phyloP scores from a whole-genome alignment of 768 basidiomycete species.

The Psilocybe subaeruginosa region DNA sequence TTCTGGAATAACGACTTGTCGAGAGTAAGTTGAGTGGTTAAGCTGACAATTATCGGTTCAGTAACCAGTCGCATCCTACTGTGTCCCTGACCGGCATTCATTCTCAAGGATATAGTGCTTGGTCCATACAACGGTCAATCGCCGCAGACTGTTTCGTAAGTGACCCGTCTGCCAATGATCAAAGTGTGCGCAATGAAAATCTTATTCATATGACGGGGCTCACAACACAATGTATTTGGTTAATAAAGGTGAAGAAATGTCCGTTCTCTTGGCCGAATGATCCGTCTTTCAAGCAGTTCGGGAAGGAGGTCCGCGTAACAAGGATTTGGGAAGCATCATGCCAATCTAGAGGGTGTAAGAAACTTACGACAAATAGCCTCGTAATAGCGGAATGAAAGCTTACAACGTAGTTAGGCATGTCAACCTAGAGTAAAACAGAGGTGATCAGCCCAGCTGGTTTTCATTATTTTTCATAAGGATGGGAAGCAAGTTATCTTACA shows the following conservation, averaged over 20 bases:
- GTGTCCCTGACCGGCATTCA: not conserved
- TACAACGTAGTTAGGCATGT: slow-evolving; percentile 70
- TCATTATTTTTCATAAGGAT: slow-evolving; percentile 5
- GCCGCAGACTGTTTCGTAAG: not conserved
- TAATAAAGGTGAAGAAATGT: not conserved
- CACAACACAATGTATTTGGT: not conserved
- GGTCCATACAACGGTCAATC: not conserved
- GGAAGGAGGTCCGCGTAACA: slow-evolving; percentile 26
- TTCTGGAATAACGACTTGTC: not conserved
- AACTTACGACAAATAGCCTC: not conserved
- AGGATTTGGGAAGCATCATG: slow-evolving; percentile 56
- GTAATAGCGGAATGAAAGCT: slow-evolving; percentile 20
- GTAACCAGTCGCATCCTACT: not conserved
- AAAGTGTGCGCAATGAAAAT: not conserved
- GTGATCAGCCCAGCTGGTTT: not conserved
- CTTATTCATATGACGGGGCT: not conserved
- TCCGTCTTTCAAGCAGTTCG: slow-evolving; percentile 7
- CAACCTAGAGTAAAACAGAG: slow-evolving; percentile 40
- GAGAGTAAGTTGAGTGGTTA: not conserved
- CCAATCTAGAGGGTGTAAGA: slow-evolving; percentile 42
- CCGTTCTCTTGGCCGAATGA: not conserved
- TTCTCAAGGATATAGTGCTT: not conserved
- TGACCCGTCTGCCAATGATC: not conserved
- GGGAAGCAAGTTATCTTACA: slow-evolving; percentile 31
- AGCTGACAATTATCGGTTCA: not conserved